Evolutionary conservation across 2,329 filamentous ascomycete genomes (phyloP).

Genomic region (Penicillium sp.): DNA sequence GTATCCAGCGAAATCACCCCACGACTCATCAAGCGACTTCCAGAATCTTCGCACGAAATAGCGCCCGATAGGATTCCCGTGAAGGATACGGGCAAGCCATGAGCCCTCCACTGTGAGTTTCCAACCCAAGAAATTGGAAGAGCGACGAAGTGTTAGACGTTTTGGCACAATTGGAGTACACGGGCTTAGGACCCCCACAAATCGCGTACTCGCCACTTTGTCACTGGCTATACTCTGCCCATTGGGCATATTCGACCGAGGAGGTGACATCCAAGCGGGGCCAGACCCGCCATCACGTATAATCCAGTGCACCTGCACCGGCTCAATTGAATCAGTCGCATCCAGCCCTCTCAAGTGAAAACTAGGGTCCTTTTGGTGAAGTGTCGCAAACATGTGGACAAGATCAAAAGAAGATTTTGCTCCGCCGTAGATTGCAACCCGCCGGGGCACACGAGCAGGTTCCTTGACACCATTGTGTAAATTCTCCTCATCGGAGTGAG

Average conservation of each 20-base stretch:
- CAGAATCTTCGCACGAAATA: constrained; percentile 20
- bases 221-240: constrained; percentile 22
- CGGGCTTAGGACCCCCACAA: constrained; percentile 19
- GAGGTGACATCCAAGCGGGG: constrained; percentile 25
- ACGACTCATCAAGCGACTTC: constrained; percentile 15
- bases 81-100: constrained; percentile 19
- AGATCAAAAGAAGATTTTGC: constrained; percentile 29
- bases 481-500: neutral
- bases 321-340: neutral
- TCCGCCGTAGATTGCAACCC: constrained; percentile 25
- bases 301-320: constrained; percentile 26
- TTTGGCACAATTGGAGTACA: constrained; percentile 20
- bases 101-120: constrained; percentile 19
- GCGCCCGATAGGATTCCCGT: constrained; percentile 24
- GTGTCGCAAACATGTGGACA: constrained; percentile 26
- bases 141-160: neutral
- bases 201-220: constrained; percentile 23
- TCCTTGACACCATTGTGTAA: neutral
- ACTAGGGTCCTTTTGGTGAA: constrained; percentile 17
- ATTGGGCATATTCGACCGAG: constrained; percentile 17
- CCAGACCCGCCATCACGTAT: constrained; percentile 23
- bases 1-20: too few species aligned
- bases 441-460: neutral
- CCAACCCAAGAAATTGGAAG: neutral
- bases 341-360: constrained; percentile 12